Conservation (phyloP, 2,329 filamentous ascomycete genomes). For the Apiospora kogelbergensis region DNA sequence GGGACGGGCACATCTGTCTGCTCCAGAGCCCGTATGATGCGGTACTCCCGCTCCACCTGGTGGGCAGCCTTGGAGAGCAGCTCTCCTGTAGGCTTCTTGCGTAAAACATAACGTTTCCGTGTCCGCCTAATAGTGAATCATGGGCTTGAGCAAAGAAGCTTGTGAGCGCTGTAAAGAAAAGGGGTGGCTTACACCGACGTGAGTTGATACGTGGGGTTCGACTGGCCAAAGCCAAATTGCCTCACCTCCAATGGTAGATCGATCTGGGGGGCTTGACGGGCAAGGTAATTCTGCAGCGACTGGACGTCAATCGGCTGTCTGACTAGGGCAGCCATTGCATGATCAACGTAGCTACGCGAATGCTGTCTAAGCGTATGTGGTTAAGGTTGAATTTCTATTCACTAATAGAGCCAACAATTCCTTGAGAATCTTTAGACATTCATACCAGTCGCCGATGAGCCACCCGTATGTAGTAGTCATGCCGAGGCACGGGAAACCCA, state of each 20-base stretch:
- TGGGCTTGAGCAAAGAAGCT: neutral
- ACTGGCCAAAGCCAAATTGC: slow-evolving; percentile 98
- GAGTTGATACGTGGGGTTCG: slow-evolving; percentile 94
- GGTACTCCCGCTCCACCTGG: slow-evolving; percentile 93
- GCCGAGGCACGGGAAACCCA: neutral
- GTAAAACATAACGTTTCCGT: slow-evolving; percentile 71
- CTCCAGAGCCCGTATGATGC: slow-evolving; percentile 81
- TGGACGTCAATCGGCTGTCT: slow-evolving; percentile 86
- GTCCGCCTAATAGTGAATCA: neutral
- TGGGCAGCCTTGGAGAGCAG: slow-evolving; percentile 92
- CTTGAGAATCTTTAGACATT: too few relatives aligned
- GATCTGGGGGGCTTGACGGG: slow-evolving; percentile 75
- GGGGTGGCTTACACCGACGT: slow-evolving; percentile 47
- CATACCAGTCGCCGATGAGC: neutral
- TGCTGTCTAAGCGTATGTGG: too few relatives aligned
- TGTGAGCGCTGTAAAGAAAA: slow-evolving; percentile 50
- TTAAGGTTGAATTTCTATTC: too few relatives aligned
- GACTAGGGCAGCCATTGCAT: slow-evolving; percentile 75
- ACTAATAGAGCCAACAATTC: too few relatives aligned
- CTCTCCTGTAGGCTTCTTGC: slow-evolving; percentile 94
- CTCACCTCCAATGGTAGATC: slow-evolving; percentile 82
- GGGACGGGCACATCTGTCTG: slow-evolving; percentile 75
- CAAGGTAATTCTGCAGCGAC: slow-evolving; percentile 77
- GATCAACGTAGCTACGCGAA: too few relatives aligned
- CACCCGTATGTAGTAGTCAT: neutral